Percentiles rank a stretch among this genome's conserved stretches.
Conservation (phyloP, 31 red algal genomes). For the Porphyra umbilicalis region DNA sequence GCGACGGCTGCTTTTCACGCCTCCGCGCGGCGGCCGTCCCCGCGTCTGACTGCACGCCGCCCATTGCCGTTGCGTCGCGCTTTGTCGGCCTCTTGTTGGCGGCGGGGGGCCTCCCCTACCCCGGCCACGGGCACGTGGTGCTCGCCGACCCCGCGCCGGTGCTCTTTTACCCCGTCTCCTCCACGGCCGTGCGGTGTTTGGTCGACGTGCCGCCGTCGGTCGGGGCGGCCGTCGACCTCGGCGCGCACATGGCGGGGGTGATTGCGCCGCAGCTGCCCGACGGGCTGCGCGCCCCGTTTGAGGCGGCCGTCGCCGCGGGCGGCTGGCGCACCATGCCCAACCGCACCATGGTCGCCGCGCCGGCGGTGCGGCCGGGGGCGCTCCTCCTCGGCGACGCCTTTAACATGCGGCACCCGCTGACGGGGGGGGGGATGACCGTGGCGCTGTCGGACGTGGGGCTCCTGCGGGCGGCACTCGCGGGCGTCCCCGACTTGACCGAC, state of each 20-base stretch:
- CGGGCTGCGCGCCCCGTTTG: constrained; percentile 54
- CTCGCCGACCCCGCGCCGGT: constrained; percentile 80
- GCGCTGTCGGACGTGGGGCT: constrained; percentile 76
- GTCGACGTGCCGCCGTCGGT: constrained; percentile 74
- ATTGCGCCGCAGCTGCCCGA: constrained; percentile 81
- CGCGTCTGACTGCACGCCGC: constrained; percentile 2
- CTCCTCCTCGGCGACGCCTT: constrained; percentile 90
- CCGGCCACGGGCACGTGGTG: constrained; percentile 89
- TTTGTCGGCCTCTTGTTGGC: constrained; percentile 84
- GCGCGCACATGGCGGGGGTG: constrained; percentile 41
- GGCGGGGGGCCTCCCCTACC: constrained; percentile 54
- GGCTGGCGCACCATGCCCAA: constrained; percentile 83
- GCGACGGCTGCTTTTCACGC: constrained; percentile 89
- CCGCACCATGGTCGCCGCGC: constrained; percentile 85
- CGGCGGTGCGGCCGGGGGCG: constrained; percentile 61
- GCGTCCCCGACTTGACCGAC: constrained; percentile 50
- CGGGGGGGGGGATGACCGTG: constrained; percentile 98
- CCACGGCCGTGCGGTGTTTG: constrained; percentile 79
- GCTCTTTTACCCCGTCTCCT: constrained; percentile 93
- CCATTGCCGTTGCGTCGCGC: constrained; percentile 62
- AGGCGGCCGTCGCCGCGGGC: constrained; percentile 34
- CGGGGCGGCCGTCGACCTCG: constrained; percentile 17
- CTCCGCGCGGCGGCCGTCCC: constrained; percentile 38
- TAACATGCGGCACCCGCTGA: constrained; percentile 99
- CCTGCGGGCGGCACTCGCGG: constrained; percentile 40